Evolutionary conservation across 352 stramenopile species (phyloP), one percentile per base, ranked within the genome.

Genomic region (Blastocystis sp.): DNA sequence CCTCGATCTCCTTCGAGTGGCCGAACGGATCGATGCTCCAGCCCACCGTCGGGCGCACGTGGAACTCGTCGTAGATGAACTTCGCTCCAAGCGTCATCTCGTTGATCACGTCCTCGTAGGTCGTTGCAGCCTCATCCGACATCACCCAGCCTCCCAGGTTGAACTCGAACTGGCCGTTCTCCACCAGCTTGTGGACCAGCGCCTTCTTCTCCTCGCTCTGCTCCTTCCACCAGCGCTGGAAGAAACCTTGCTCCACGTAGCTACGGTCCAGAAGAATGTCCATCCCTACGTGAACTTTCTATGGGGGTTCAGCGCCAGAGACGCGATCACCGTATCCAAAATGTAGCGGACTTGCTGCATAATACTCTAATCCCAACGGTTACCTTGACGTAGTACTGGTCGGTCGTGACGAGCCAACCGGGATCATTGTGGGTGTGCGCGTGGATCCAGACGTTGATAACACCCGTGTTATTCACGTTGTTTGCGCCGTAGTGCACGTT

Each of bases 11-110:
- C 40, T 87, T 79, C 2, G 90, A 93, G 89, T 95, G 92, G 6
- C 92, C 95, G 86, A 98, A 98, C 24, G 96, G 96, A 90, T 99
- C 96, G 79, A 98, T 96, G 87, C 98, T 94, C 95, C 95, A 98
- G 18, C 92, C 94, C 38, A 97, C 96, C n/a, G 90, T 93, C 11
- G 96, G 95, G 56, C 93, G 93, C 21, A 93, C 89, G 27, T 91
- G 91, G 85, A 99, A 96, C 88, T 97, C 93, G 34, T 92, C 86
- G 78, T 92, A 91, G 48, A 99, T 89, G 87, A 98, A 95, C 21
- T 91, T 87, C 88, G 98, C 95, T 8, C 96, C 96, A 61, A 97
- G 93, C 18, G 95, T 95, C 2, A 94, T 98, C 88, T 98, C 94
- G 90, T 98, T 95, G 79, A 99, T 92, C 94, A 98, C 98, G 29